A percentile compares a stretch with the other conserved stretches of the same genome.
Conservation (phyloP, 2,329 filamentous ascomycete species). For the Botrytis deweyae region DNA sequence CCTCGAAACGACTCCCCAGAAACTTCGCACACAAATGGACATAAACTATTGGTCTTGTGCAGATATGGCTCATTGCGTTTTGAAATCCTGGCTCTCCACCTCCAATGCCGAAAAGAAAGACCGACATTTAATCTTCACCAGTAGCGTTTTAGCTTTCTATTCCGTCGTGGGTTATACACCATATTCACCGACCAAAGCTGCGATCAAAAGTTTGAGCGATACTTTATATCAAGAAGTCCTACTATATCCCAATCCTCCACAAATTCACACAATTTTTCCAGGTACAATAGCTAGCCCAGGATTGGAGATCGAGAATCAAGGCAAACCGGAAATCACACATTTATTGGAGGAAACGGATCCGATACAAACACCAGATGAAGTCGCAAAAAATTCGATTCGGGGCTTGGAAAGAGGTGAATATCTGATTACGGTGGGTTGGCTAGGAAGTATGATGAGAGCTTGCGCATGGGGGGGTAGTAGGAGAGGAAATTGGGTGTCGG, state of each 20-base stretch:
- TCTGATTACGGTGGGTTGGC: constrained; percentile 70
- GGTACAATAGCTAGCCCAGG: constrained; percentile 80
- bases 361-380: constrained; percentile 72
- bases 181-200: constrained; percentile 83
- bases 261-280: constrained; percentile 79
- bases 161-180: constrained; percentile 78
- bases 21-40: constrained; percentile 78
- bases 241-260: constrained; percentile 80
- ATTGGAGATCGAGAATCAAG: constrained; percentile 69
- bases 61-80: constrained; percentile 79
- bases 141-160: constrained; percentile 72
- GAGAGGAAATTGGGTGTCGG: constrained; percentile 59
- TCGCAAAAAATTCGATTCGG: constrained; percentile 67
- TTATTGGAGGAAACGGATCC: constrained; percentile 81
- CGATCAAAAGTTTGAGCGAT: constrained; percentile 80
- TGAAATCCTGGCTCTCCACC: constrained; percentile 68
- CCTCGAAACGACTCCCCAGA: constrained; percentile 66
- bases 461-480: constrained; percentile 53
- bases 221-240: constrained; percentile 79
- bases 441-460: constrained; percentile 72
- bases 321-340: constrained; percentile 78
- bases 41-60: constrained; percentile 86
- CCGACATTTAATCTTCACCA: constrained; percentile 85
- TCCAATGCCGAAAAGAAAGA: constrained; percentile 50
- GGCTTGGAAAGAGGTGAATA: constrained; percentile 81